Conservation (phyloP, 495 filamentous ascomycete genomes). For the Aspergillus kassunensis region DNA sequence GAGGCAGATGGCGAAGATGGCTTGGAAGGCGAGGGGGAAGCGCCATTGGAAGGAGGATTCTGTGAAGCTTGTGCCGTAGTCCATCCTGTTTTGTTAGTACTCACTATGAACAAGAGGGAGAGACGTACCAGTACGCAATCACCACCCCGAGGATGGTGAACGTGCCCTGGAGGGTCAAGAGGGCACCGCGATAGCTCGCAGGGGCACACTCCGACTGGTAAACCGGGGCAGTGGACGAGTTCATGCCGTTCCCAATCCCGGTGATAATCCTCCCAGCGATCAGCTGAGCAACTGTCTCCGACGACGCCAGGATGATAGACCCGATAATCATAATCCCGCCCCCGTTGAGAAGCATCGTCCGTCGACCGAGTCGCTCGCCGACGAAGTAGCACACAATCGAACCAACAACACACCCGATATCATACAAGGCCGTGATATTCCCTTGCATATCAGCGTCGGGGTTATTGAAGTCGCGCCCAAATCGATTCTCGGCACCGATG, state of each 20-base stretch:
- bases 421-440: constrained; percentile 43
- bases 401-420: constrained; percentile 45
- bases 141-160: constrained; percentile 41
- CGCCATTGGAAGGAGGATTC: constrained; percentile 49
- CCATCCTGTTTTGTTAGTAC: constrained; percentile 37
- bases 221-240: constrained; percentile 49
- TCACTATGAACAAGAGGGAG: not conserved
- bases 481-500: constrained; percentile 35
- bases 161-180: constrained; percentile 48
- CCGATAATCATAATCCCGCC: constrained; percentile 41
- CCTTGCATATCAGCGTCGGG: constrained; percentile 39
- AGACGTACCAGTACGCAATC: constrained; percentile 35
- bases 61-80: constrained; percentile 52
- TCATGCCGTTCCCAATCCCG: constrained; percentile 49
- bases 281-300: constrained; percentile 46
- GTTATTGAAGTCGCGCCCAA: constrained; percentile 34
- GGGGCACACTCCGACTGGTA: constrained; percentile 55
- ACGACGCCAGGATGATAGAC: constrained; percentile 38
- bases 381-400: constrained; percentile 39
- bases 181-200: constrained; percentile 54
- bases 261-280: constrained; percentile 47
- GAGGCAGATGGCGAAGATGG: constrained; percentile 53
- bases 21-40: constrained; percentile 56
- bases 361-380: constrained; percentile 40
- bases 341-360: constrained; percentile 39